A percentile compares a stretch with the other conserved stretches of the same genome.
Evolutionary conservation across 345 rosid genomes (phyloP).

Genomic region (Erodium maritimum): DNA sequence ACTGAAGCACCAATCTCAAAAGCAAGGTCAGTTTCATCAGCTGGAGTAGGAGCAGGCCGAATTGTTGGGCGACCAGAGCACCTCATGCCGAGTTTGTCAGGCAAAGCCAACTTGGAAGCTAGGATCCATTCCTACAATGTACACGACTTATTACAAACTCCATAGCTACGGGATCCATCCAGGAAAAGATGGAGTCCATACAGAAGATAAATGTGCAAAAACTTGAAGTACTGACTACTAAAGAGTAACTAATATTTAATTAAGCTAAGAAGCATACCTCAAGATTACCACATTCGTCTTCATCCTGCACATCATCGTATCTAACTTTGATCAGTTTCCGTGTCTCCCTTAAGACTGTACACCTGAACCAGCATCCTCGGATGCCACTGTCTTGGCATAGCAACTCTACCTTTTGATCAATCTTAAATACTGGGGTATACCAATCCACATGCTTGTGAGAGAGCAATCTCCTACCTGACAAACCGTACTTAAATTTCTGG

Average conservation of each 20-base stretch:
- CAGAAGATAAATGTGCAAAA: background rate
- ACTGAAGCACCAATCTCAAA: constrained; percentile 55
- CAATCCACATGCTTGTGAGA: constrained; percentile 40
- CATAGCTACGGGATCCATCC: no score
- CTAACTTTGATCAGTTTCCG: constrained; percentile 62
- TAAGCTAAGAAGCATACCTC: constrained; percentile 41
- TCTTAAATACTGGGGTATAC: constrained; percentile 25
- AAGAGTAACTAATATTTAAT: background rate
- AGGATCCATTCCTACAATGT: constrained; percentile 79
- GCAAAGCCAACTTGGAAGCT: constrained; percentile 47
- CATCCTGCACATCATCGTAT: constrained; percentile 82
- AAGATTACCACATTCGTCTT: constrained; percentile 66
- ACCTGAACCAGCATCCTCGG: constrained; percentile 96
- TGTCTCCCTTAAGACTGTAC: constrained; percentile 58
- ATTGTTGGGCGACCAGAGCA: constrained; percentile 51
- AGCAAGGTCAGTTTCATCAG: constrained; percentile 18
- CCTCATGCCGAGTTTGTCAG: constrained; percentile 84
- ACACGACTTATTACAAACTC: background rate
- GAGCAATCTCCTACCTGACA: constrained; percentile 36
- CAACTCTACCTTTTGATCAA: constrained; percentile 64
- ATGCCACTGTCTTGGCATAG: constrained; percentile 95
- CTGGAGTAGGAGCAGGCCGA: constrained; percentile 54
- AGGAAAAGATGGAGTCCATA: no score
- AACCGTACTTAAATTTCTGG: constrained; percentile 37
- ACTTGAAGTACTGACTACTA: background rate